These are phyloP conservation scores for Cystofilobasidium capitatum DNA, from an alignment of 768 basidiomycete species.

Conservation along the genomic window DNA sequence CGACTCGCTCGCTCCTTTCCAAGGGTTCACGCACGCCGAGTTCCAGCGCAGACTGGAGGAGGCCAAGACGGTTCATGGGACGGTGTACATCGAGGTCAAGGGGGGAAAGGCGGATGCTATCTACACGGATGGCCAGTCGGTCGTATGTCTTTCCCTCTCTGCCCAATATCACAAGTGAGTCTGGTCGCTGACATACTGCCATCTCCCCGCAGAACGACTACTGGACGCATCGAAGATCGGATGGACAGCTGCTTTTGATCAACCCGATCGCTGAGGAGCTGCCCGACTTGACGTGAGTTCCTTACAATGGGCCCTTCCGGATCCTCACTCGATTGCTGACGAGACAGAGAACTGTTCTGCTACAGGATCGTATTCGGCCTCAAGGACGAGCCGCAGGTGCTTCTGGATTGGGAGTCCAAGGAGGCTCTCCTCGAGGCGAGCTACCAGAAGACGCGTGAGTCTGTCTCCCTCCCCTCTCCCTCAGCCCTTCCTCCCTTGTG, in stretches of 20 bases:
- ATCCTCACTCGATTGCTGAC: too few relatives aligned
- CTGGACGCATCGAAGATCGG: conserved; percentile 24
- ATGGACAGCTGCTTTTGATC: conserved; percentile 11
- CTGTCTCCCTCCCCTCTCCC: background rate
- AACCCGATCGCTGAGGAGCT: conserved; percentile 7
- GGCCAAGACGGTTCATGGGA: conserved; percentile 5
- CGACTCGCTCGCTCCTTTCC: conserved; percentile 33
- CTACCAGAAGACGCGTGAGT: background rate
- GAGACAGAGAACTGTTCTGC: too few relatives aligned
- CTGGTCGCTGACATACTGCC: background rate
- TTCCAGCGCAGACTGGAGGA: conserved; percentile 30
- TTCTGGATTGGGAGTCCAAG: conserved; percentile 9
- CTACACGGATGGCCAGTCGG: conserved; percentile 8
- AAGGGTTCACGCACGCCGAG: conserved; percentile 31
- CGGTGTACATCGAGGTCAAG: conserved; percentile 16
- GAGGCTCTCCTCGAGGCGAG: background rate
- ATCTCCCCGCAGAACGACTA: conserved; percentile 13
- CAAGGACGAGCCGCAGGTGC: conserved; percentile 26
- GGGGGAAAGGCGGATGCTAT: background rate
- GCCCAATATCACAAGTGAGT: background rate
- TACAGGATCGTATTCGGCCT: conserved; percentile 21
- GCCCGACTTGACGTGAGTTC: conserved; percentile 16
- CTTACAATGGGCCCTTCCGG: background rate
- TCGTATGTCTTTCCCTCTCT: background rate
- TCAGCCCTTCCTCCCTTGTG: background rate